Conservation (phyloP, 345 rosid species). For the Limnanthes douglasii region DNA sequence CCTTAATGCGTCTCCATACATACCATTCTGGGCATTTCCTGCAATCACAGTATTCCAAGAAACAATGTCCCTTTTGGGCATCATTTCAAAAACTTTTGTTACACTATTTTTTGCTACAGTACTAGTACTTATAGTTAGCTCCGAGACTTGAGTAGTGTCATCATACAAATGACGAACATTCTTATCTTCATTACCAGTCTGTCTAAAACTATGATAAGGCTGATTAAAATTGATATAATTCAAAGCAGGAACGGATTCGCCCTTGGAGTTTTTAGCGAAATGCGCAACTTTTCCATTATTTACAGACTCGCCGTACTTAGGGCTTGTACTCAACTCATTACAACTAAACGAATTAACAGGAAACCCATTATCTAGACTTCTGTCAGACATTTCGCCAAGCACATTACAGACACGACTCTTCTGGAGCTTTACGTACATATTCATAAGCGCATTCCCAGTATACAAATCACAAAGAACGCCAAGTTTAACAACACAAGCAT, state of each 20-base stretch:
- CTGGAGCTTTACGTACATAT: slow-evolving; percentile 62
- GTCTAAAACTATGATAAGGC: not conserved
- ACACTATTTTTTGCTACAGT: slow-evolving; percentile 20
- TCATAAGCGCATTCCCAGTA: slow-evolving; percentile 72
- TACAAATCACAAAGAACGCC: slow-evolving; percentile 55
- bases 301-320: not conserved
- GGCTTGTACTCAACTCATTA: not conserved
- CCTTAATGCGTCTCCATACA: slow-evolving; percentile 45
- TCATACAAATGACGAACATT: too few relatives aligned
- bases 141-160: too few relatives aligned
- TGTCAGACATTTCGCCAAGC: slow-evolving; percentile 31
- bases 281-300: not conserved
- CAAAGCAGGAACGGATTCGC: not conserved
- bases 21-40: slow-evolving; percentile 51
- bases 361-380: slow-evolving; percentile 2
- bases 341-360: not conserved
- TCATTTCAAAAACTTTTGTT: slow-evolving; percentile 44
- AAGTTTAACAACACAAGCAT: slow-evolving; percentile 48
- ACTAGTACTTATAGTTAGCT: not conserved
- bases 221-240: not conserved
- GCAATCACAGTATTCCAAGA: slow-evolving; percentile 77
- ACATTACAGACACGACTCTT: slow-evolving; percentile 5
- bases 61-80: slow-evolving; percentile 65
- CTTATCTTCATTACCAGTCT: not conserved
- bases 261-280: not conserved